Percentiles rank a stretch among this genome's conserved stretches.
Conservation (phyloP, 768 basidiomycete species). For the Psilocybe azurescens region DNA sequence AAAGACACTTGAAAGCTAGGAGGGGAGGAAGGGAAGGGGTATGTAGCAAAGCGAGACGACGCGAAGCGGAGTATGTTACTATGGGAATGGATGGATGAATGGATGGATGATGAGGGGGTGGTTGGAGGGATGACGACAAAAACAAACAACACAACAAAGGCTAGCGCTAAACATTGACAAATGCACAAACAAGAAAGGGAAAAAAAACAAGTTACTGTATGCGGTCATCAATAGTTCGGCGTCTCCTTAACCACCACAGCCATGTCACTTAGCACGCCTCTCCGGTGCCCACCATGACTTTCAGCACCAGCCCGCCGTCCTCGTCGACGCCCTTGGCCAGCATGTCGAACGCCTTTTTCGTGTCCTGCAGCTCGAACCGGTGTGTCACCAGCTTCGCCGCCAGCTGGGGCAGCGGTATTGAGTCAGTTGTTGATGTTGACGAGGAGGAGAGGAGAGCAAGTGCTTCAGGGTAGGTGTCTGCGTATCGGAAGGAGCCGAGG, state of each 20-base stretch:
- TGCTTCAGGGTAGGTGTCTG: slow-evolving; percentile 90
- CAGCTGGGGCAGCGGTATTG: slow-evolving; percentile 14
- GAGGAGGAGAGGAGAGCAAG: slow-evolving; percentile 59
- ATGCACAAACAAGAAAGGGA: too few relatives aligned
- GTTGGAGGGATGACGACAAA: too few relatives aligned
- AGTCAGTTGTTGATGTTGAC: neutral
- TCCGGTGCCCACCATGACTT: slow-evolving; percentile 73
- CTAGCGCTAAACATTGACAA: too few relatives aligned
- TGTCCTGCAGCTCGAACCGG: slow-evolving; percentile 67
- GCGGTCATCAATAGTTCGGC: too few relatives aligned
- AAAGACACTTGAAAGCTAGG: too few relatives aligned
- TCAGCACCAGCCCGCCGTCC: slow-evolving; percentile 82
- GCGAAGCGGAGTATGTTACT: too few relatives aligned
- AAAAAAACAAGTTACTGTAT: too few relatives aligned
- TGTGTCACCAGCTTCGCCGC: slow-evolving; percentile 75
- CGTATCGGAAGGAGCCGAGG: slow-evolving; percentile 89
- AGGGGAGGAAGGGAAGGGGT: too few relatives aligned
- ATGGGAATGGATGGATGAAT: too few relatives aligned
- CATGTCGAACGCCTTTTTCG: slow-evolving; percentile 81
- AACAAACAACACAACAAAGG: too few relatives aligned
- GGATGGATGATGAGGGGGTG: too few relatives aligned
- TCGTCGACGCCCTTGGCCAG: slow-evolving; percentile 80
- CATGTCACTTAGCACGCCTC: neutral
- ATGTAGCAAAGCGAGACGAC: too few relatives aligned
- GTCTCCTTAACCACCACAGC: neutral